A percentile compares a stretch with the other conserved stretches of the same genome.
Conservation (phyloP, 202 grass and related monocot species). For the Carex arenaria region DNA sequence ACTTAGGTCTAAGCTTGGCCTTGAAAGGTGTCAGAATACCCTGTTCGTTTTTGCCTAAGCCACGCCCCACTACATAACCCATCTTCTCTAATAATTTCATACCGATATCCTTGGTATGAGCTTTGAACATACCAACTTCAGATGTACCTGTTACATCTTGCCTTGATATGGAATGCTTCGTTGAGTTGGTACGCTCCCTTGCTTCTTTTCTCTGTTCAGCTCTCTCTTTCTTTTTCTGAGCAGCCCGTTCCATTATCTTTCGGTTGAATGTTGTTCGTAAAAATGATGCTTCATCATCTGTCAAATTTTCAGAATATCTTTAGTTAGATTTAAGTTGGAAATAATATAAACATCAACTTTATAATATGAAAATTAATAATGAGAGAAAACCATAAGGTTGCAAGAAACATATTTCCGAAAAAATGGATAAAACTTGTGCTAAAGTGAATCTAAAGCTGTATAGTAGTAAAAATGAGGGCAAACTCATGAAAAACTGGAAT, state of each 20-base stretch:
- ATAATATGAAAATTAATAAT: not conserved
- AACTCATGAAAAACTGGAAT: not conserved
- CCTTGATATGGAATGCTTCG: constrained; percentile 16
- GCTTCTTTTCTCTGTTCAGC: constrained; percentile 34
- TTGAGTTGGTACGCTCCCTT: constrained; percentile 17
- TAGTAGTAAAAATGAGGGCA: not conserved
- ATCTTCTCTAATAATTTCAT: constrained; percentile 57
- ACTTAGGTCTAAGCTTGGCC: constrained; percentile 52
- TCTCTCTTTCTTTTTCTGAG: constrained; percentile 55
- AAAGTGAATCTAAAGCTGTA: not conserved
- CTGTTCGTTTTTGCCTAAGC: constrained; percentile 68
- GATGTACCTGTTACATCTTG: constrained; percentile 14
- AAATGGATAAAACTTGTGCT: not conserved
- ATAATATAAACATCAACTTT: not conserved
- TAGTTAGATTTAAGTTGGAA: not conserved
- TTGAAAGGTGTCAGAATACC: constrained; percentile 45
- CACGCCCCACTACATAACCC: constrained; percentile 66
- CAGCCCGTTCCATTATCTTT: constrained; percentile 47
- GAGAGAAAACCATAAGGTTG: not conserved
- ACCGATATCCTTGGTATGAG: constrained; percentile 47
- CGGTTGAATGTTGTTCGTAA: constrained; percentile 50
- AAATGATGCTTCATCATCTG: constrained; percentile 29
- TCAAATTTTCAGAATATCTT: not conserved
- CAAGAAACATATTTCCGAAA: not conserved
- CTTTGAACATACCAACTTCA: constrained; percentile 33